Evolutionary conservation across 805 yeast species (phyloP), one percentile per base, ranked within the genome.

Genomic region (Saturnispora sanitii): DNA sequence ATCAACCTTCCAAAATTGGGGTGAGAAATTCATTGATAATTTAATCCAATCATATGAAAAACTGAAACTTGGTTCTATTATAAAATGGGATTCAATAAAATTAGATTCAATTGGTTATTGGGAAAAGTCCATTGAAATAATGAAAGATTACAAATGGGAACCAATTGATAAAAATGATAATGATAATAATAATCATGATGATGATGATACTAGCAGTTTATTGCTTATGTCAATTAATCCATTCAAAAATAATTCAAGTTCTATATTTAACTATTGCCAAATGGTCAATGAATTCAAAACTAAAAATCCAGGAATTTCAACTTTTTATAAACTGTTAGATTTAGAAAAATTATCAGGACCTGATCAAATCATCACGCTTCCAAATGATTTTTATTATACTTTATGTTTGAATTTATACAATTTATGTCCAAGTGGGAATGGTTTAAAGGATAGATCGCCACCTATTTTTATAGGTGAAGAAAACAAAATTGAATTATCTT

Each of bases 351-450:
- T 64, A 40, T 66, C 57, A 18, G 49, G 52, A 35, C 65, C 61
- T 6, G 56, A 54, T 3, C 45, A 43, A 19, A 51, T 53, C 26
- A 54, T 65, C 0, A 46, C 65, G 1, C 46, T 56, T 0, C 60
- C 72, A 1, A 44, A 45, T 18, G 54, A 56, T 28, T 62, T 62
- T 28, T 52, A 71, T 16, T 58, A 70, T 3, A 67, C 63, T 37
- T 42, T 79, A 3, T 65, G 82, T 6, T 56, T 77, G 49, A 65
- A 69, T 17, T 58, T 82, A 2, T 82, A 79, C 58, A 79, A 79
- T 51, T 60, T 68, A 35, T 65, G 82, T 44, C 79, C 79, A 2
- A 51, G 59, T 29, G 18, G 35, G 7, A 26, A 31, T n/a, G 23
- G n/a, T 1, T 51, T 56, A 22, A 58, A 56, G 22, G 58, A 60